Evolutionary conservation across 1,139 yeast species (phyloP), one percentile per base, ranked within the genome.

Genomic region (Saccharomyces hybrid): DNA sequence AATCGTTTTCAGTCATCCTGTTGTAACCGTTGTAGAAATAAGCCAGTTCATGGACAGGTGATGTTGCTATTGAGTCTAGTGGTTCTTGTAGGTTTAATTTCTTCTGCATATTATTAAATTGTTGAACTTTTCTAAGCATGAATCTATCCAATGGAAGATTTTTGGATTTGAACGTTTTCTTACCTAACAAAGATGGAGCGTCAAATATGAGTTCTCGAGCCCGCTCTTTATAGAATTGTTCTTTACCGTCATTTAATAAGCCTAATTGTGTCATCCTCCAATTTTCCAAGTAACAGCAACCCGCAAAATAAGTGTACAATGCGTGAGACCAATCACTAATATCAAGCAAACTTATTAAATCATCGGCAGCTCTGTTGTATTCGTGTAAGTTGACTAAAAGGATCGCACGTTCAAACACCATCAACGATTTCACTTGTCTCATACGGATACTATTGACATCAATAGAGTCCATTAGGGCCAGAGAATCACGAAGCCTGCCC

Each of bases 11-110:
- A 0, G 87, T 79, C 97, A 91, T 91, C 66, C 96, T 77, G 63
- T 86, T 85, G 68, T 84, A 91, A 0, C 96, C 97, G 67, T 89
- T 90, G 95, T 97, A 91, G 69, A 93, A 89, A 69, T 90, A 93
- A 26, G 86, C 75, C 58, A 90, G 74, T 70, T 93, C 98, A 65
- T 88, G 96, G 52, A 87, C 79, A 34, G 93, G 87, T 0, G 97
- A 89, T 0, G 95, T 84, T 1, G 93, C 96, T 60, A 88, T 77
- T 29, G 90, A 84, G 64, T 93, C 97, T 23, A 86, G 75, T 26
- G 84, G 75, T 54, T 75, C 79, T 38, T 76, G 64, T n/a, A 72
- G 67, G 1, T 82, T 77, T 46, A 77, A 63, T 48, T 73, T 70
- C 52, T 71, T 73, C 46, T 75, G 75, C 28, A 75, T 70, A 0